Percentiles rank a stretch among this genome's conserved stretches.
Evolutionary conservation across 768 basidiomycete species (phyloP).

Genomic region (Agaricus bisporus): DNA sequence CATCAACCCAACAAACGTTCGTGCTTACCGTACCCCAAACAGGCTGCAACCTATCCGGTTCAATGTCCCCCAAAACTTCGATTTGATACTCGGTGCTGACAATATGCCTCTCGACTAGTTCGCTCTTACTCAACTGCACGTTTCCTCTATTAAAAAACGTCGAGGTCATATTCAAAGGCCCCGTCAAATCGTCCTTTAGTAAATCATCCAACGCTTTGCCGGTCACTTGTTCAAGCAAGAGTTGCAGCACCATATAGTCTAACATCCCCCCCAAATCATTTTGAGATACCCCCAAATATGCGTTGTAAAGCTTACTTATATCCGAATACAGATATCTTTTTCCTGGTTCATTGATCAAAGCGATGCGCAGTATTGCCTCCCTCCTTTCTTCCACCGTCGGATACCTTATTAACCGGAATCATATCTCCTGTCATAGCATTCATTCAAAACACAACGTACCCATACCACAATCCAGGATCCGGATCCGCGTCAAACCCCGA

Average conservation of each 20-base stretch:
- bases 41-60: slow-evolving; percentile 19
- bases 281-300: too few species aligned
- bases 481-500: slow-evolving; percentile 24
- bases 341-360: slow-evolving; percentile 19
- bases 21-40: slow-evolving; percentile 22
- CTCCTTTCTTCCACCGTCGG: slow-evolving; percentile 18
- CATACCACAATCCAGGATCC: slow-evolving; percentile 19
- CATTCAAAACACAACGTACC: slow-evolving; percentile 11
- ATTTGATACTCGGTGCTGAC: slow-evolving; percentile 21
- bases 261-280: neutral
- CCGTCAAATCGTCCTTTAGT: slow-evolving; percentile 18
- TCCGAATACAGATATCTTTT: slow-evolving; percentile 21
- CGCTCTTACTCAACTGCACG: slow-evolving; percentile 1
- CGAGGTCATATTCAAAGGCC: slow-evolving; percentile 20
- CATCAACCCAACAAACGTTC: neutral
- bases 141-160: slow-evolving; percentile 22
- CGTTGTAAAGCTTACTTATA: slow-evolving; percentile 14
- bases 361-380: slow-evolving; percentile 16
- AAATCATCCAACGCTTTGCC: slow-evolving; percentile 17
- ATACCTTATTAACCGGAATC: slow-evolving; percentile 13
- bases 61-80: slow-evolving; percentile 14
- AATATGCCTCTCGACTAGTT: slow-evolving; percentile 1
- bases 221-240: slow-evolving; percentile 20
- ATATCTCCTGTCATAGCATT: neutral
- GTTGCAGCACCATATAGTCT: slow-evolving; percentile 23